phyloP scores from a whole-genome alignment of 805 yeast species.

The Candida chauliodis region DNA sequence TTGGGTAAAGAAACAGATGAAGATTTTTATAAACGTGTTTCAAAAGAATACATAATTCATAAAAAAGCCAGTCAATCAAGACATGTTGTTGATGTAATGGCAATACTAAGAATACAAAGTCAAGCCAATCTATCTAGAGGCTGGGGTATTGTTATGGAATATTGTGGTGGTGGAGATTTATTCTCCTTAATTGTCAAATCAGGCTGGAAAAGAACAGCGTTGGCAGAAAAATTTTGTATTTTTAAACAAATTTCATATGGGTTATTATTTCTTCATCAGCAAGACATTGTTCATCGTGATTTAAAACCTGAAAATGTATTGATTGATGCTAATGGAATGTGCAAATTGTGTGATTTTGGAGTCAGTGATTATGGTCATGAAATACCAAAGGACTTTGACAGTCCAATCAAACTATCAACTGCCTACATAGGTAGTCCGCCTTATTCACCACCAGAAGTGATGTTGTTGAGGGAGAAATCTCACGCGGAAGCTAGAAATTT shows the following conservation, averaged over 20 bases:
- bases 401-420: slow-evolving; percentile 37
- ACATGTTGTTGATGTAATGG: slow-evolving; percentile 57
- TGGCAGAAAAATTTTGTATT: slow-evolving; percentile 56
- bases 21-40: slow-evolving; percentile 61
- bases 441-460: slow-evolving; percentile 75
- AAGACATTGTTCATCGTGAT: slow-evolving; percentile 70
- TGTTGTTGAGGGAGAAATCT: slow-evolving; percentile 42
- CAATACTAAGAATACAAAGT: slow-evolving; percentile 55
- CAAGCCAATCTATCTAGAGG: slow-evolving; percentile 54
- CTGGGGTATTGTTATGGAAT: slow-evolving; percentile 75
- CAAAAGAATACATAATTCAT: slow-evolving; percentile 62
- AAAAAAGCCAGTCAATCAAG: slow-evolving; percentile 50
- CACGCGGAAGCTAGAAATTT: slow-evolving; percentile 29
- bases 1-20: slow-evolving; percentile 60
- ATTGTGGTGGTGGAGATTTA: slow-evolving; percentile 60
- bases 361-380: slow-evolving; percentile 64
- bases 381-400: slow-evolving; percentile 45
- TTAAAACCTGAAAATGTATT: slow-evolving; percentile 72
- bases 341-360: slow-evolving; percentile 75
- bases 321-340: slow-evolving; percentile 55
- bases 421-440: slow-evolving; percentile 77
- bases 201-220: slow-evolving; percentile 55
- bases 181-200: slow-evolving; percentile 51
- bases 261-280: slow-evolving; percentile 56
- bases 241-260: slow-evolving; percentile 69